Base-by-base conservation (phyloP, 2,329 filamentous ascomycete species). In the Talaromyces funiculosus region DNA sequence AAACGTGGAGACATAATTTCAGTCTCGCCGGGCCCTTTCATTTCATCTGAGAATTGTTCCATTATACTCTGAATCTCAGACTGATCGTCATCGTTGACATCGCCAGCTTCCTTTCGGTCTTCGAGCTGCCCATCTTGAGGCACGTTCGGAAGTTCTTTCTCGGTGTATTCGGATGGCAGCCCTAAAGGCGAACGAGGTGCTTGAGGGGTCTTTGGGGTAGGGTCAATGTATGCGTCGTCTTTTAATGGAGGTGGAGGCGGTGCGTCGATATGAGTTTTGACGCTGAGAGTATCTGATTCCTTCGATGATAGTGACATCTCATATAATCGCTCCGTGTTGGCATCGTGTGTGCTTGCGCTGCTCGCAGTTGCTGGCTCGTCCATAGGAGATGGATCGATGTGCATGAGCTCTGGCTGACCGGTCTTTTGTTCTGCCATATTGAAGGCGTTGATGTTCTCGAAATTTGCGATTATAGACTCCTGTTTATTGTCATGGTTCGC, bases 31-130 rank as follows among this genome's bases (percentile, higher is more conserved):
- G 86, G 88, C 0, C 87, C 90, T 56, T 86, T 85, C 29, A 85
- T 85, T 55, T 85, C 85, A 69, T 90, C 86, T 67, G 89, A 87
- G 68, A 97, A 97, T 75, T 97, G 94, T 64, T 91, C 90, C 90
- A 99, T 97, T 72, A 99, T 97, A 71, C 84, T 96, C 75, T 97
- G 90, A 62, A 99, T 97, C 77, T 99, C 94, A 5, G 88, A 87
- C 62, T 86, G 85, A 1, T 90, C 90, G 56, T 85, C 86, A 55
- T 84, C 84, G 38, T 20, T 40, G 43, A 29, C 43, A 9, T 42
- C 54, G 45, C 6, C 38, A 22, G 45, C 53, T 53, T 53, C 53
- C 20, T 59, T 85, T 82, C 81, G 86, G 37, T 79, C 69, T 26
- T 47, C 66, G 58, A 81, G 81, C 62, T 76, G 76, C 22, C 63